Evolutionary conservation across 208 protist genomes (phyloP).

Genomic region (Leishmania turanica): DNA sequence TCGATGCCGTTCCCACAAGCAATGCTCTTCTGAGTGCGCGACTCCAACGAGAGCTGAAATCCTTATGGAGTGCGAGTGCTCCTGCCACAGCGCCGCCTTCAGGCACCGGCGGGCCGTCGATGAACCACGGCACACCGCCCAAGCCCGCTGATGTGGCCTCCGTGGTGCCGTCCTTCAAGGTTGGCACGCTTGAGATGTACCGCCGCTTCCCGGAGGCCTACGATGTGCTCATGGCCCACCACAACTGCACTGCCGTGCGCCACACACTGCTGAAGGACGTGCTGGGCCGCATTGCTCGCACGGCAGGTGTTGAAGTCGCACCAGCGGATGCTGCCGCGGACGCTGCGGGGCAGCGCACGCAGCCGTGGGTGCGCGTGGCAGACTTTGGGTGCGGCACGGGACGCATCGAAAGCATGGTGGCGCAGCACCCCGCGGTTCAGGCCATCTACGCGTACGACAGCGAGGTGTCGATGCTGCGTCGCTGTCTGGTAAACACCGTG

Average conservation of each 20-base stretch:
- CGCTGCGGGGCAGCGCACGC: not conserved
- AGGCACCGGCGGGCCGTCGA: not conserved
- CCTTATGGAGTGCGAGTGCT: conserved; percentile 28
- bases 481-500: conserved; percentile 62
- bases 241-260: conserved; percentile 64
- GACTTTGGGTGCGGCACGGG: conserved; percentile 89
- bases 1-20: conserved; percentile 15
- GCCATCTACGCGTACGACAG: conserved; percentile 77
- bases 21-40: conserved; percentile 22
- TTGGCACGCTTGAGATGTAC: conserved; percentile 88
- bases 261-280: conserved; percentile 47
- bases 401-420: conserved; percentile 63
- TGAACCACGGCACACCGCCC: not conserved
- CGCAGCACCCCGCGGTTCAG: conserved; percentile 46
- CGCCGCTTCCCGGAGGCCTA: conserved; percentile 74
- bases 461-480: conserved; percentile 65
- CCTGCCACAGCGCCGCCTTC: not conserved
- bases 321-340: not conserved
- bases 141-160: conserved; percentile 3
- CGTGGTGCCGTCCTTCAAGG: conserved; percentile 65
- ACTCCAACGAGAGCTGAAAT: conserved; percentile 29
- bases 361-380: conserved; percentile 44
- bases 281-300: conserved; percentile 31
- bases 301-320: not conserved
- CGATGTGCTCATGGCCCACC: conserved; percentile 74